Conservation (phyloP, 306 rosid genomes). For the Castanea sativa region DNA sequence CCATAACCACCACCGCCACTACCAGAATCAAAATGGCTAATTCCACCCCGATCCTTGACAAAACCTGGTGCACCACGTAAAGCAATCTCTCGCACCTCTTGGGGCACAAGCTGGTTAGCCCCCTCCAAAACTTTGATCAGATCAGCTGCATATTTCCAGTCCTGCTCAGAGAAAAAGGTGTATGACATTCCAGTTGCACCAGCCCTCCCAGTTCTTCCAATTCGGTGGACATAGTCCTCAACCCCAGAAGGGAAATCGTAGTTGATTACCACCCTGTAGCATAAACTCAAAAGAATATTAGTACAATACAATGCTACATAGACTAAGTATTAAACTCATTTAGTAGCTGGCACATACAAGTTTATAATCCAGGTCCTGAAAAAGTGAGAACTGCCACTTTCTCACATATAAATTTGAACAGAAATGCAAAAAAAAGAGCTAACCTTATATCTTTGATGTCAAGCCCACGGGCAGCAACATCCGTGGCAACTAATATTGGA, state of each 20-base stretch:
- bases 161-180: constrained; percentile 97
- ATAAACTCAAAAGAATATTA: not conserved
- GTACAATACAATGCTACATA: not conserved
- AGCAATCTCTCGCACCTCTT: constrained; percentile 81
- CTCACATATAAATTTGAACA: constrained; percentile 2
- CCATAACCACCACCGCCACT: constrained; percentile 24
- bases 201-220: constrained; percentile 98
- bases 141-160: constrained; percentile 91
- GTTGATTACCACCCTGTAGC: constrained; percentile 85
- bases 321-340: constrained; percentile 5
- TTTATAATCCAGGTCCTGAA: not conserved
- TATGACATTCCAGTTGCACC: constrained; percentile 93
- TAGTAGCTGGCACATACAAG: constrained; percentile 6
- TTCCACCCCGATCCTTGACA: constrained; percentile 67
- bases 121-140: constrained; percentile 94
- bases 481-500: constrained; percentile 93
- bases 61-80: constrained; percentile 75
- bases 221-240: constrained; percentile 97
- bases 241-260: constrained; percentile 96
- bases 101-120: constrained; percentile 92
- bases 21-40: constrained; percentile 58
- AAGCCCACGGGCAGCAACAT: constrained; percentile 99
- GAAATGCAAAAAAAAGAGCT: constrained; percentile 7
- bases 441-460: constrained; percentile 99
- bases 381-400: not conserved